Conservation (phyloP, 2,329 filamentous ascomycete genomes). For the Dothistroma pini region DNA sequence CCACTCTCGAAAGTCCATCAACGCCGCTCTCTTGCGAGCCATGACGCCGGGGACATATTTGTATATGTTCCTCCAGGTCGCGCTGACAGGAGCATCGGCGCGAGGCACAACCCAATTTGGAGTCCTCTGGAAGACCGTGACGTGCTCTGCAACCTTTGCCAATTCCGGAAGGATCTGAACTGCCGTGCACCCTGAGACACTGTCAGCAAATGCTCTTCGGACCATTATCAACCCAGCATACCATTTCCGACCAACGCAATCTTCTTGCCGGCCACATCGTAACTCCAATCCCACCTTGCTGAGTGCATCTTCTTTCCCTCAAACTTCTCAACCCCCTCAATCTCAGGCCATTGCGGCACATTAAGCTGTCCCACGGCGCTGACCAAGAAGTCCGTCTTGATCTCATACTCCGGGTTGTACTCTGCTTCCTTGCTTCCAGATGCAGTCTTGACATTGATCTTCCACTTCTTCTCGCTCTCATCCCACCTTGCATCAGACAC, state of each 20-base stretch:
- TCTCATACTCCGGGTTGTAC: slow-evolving; percentile 50
- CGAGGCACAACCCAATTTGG: slow-evolving; percentile 59
- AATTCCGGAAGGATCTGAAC: slow-evolving; percentile 58
- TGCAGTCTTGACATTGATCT: slow-evolving; percentile 46
- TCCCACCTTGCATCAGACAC: slow-evolving; percentile 56
- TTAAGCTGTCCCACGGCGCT: slow-evolving; percentile 60
- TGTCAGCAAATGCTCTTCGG: neutral
- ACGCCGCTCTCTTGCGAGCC: slow-evolving; percentile 47
- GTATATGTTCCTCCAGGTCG: slow-evolving; percentile 42
- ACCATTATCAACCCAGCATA: slow-evolving; percentile 21
- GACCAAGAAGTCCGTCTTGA: slow-evolving; percentile 55
- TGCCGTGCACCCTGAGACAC: slow-evolving; percentile 49
- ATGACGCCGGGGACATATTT: slow-evolving; percentile 51
- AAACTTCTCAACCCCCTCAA: slow-evolving; percentile 48
- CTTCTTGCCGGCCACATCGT: slow-evolving; percentile 52
- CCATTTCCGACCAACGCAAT: slow-evolving; percentile 60
- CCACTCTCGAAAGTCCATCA: slow-evolving; percentile 56
- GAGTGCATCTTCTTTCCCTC: slow-evolving; percentile 55
- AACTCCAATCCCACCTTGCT: slow-evolving; percentile 59
- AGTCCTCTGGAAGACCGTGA: slow-evolving; percentile 56
- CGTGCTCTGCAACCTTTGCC: slow-evolving; percentile 46
- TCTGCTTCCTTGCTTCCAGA: slow-evolving; percentile 54
- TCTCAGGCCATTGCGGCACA: slow-evolving; percentile 48
- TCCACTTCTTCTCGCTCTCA: slow-evolving; percentile 51
- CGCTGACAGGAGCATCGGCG: slow-evolving; percentile 46